Percentiles rank a stretch among this genome's conserved stretches.
These are phyloP conservation scores for Lactifluus echinatus DNA, from an alignment of 768 basidiomycete species.

Conservation along the genomic window DNA sequence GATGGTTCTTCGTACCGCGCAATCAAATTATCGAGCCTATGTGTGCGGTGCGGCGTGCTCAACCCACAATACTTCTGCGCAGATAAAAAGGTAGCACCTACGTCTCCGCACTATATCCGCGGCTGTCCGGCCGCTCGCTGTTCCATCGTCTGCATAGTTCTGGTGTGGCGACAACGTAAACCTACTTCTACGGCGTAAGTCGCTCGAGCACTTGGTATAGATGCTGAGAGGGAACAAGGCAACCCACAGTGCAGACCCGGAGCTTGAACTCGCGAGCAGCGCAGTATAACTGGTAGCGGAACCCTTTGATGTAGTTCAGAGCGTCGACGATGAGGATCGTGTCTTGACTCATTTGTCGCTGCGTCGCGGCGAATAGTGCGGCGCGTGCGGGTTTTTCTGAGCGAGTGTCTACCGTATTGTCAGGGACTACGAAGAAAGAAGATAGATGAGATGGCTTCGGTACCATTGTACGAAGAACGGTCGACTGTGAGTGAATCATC, in stretches of 20 bases:
- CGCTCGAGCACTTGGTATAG: neutral
- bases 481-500: constrained; percentile 63
- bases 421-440: neutral
- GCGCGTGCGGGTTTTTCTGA: constrained; percentile 87
- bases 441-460: constrained; percentile 19
- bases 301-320: constrained; percentile 97
- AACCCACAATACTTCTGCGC: constrained; percentile 1
- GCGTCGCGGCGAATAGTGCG: constrained; percentile 74
- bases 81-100: constrained; percentile 26
- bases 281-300: constrained; percentile 97
- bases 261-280: constrained; percentile 83
- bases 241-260: constrained; percentile 76
- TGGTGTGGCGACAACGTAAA: constrained; percentile 66
- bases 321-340: constrained; percentile 85
- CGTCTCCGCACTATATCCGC: constrained; percentile 64
- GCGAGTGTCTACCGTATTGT: constrained; percentile 45
- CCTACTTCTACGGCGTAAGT: constrained; percentile 34
- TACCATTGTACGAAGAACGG: constrained; percentile 69
- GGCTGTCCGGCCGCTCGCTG: constrained; percentile 35
- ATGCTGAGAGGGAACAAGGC: neutral
- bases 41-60: constrained; percentile 16
- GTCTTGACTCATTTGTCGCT: constrained; percentile 59
- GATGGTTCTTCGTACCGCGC: constrained; percentile 92
- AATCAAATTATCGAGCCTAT: constrained; percentile 78
- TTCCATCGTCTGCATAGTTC: constrained; percentile 80